Evolutionary conservation across 1,284 basidiomycete genomes (phyloP), one percentile per base, ranked within the genome.

Genomic region (Coniferiporia weirii): DNA sequence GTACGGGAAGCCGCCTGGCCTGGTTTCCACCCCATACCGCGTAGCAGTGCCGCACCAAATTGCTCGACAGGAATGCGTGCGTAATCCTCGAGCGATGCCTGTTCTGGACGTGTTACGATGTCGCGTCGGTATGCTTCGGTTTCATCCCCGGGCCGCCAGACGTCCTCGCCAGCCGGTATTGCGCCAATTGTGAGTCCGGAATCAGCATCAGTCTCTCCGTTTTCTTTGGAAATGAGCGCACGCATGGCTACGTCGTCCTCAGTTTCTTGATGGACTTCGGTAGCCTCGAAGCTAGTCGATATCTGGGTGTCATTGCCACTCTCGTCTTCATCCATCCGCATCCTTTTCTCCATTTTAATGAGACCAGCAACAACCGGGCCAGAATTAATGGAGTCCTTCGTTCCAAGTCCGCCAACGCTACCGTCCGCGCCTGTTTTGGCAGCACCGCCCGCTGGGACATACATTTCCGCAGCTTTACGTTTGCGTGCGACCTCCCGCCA

Each of bases 21-120:
- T 54, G 93, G 88, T 60, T 89, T 89, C 93, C 95, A 98, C 3
- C 95, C 96, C 96, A 99, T 98, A 0, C 96, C 96, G 47, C 95
- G 84, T 5, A 98, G 79, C 68, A 99, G 82, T 4, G 96, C 96
- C 4, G 91, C 87, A 9, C 97, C 96, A 66, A 99, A 99, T 57
- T 93, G 90, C 7, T 90, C 87, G 19, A 99, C 87, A 0, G 96
- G 96, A 0, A 98, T 84, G 2, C 93, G 88, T 34, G 83, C 84
- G 70, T 99, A 99, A 72, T 96, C 96, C 0, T 91, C 87, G 9
- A 93, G 73, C 0, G 88, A 85, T 0, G 93, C 84, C 15, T 76
- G 74, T 15, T 91, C 87, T 0, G 93, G 93, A 4, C 95, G 80
- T 15, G 84, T 84, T 20, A 79, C 77, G 1, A 96, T 79, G 67